Base-by-base conservation (phyloP, 1,284 basidiomycete genomes). In the Trametes sp. region DNA sequence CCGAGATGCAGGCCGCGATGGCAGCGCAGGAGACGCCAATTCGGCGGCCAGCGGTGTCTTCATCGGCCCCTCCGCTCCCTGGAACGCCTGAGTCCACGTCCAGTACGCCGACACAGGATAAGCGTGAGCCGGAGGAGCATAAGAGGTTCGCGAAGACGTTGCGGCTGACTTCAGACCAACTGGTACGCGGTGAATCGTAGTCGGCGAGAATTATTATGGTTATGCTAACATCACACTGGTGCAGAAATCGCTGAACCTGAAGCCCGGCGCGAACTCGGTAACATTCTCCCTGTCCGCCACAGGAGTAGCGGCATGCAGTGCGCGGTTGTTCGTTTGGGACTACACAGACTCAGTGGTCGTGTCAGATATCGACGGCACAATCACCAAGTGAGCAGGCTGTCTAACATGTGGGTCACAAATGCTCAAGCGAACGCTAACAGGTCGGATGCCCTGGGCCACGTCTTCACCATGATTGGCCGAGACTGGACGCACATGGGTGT, bases 401-500 rank as follows among this genome's bases (percentile, higher is more conserved):
- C 23, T 62, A 48, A 48, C 31, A 14, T 28, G 3, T 16, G 13
- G 2, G 4, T 26, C 16, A 6, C 8, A 10, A 6, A 6, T 38
- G 59, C 54, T 57, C 46, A 26, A 33, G 59, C 52, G 61, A 50
- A 66, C 42, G 38, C 4, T 52, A 24, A 49, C 69, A 97, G 94
- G 76, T 98, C 96, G 1, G 98, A 99, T 78, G 98, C 96, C 1
- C 82, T 99, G 2, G 98, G 98, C 0, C 98, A 99, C 75, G 91
- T 99, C 54, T 98, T 98, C 74, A 97, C 96, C 4, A 96, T 98
- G 87, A 98, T 99, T 69, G 98, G 98, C 5, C 88, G 97, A n/a
- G 98, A 99, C 77, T 99, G 98, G 98, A 99, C 98, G 4, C 98
- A 99, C 75, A 82, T 95, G 19, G 98, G 98, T 19, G 97, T 99